phyloP scores from a whole-genome alignment of 768 basidiomycete species.

The Rickenella mellea region DNA sequence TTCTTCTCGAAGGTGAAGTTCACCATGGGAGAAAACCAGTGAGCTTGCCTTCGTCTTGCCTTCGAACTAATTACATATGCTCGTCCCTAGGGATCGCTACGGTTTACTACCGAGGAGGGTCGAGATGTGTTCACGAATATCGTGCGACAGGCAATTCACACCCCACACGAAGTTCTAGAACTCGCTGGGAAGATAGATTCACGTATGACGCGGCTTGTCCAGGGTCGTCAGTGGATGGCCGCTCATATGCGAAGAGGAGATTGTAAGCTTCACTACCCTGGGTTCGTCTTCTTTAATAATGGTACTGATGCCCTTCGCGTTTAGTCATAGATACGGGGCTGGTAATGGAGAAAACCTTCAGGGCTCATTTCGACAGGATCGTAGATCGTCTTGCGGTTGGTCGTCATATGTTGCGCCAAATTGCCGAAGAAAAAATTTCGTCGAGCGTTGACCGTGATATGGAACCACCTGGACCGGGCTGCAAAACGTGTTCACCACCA shows the following conservation, averaged over 20 bases:
- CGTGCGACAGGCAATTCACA: slow-evolving; percentile 21
- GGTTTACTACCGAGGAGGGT: slow-evolving; percentile 20
- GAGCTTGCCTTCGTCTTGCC: slow-evolving; percentile 4
- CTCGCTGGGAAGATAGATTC: slow-evolving; percentile 21
- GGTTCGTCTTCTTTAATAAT: neutral
- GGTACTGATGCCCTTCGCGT: neutral
- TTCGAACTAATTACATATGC: neutral
- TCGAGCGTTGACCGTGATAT: no score
- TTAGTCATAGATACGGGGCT: slow-evolving; percentile 20
- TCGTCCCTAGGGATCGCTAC: slow-evolving; percentile 19
- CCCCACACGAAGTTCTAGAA: slow-evolving; percentile 17
- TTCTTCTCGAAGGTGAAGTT: slow-evolving; percentile 30
- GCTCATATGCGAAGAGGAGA: slow-evolving; percentile 36
- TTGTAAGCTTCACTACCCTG: no score
- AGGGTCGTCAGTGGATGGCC: slow-evolving; percentile 32
- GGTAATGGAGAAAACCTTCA: slow-evolving; percentile 25
- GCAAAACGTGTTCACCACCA: neutral
- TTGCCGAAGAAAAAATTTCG: no score
- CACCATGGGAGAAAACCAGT: slow-evolving; percentile 32
- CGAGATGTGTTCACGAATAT: slow-evolving; percentile 23
- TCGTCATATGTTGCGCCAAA: no score
- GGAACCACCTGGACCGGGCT: slow-evolving; percentile 1
- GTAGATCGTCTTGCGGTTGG: slow-evolving; percentile 17
- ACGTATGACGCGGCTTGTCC: no score
- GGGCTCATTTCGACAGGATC: slow-evolving; percentile 27